Percentiles rank a stretch among this genome's conserved stretches.
Evolutionary conservation across 139 green algal species (phyloP).

Genomic region (Chlamydomonas incerta): DNA sequence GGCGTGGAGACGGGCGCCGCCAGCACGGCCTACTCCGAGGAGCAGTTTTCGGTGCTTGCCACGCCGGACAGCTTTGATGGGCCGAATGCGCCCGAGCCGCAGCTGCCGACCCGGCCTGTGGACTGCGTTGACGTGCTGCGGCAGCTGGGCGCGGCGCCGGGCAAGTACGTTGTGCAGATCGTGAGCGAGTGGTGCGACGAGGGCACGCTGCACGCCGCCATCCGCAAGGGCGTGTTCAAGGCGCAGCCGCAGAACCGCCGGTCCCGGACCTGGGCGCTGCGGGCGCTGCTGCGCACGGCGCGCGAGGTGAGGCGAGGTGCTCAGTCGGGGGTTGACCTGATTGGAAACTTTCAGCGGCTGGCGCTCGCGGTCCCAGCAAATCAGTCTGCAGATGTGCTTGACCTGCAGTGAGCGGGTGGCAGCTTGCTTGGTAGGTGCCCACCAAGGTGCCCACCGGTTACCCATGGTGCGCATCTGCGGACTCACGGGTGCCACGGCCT

Average conservation of each 20-base stretch:
- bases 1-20: too few relatives aligned
- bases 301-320: background rate
- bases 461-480: too few relatives aligned
- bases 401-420: too few relatives aligned
- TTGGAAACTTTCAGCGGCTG: too few relatives aligned
- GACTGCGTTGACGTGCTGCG: background rate
- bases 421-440: too few relatives aligned
- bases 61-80: slow-evolving; percentile 16
- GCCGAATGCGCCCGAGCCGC: background rate
- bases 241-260: background rate
- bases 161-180: slow-evolving; percentile 37
- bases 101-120: background rate
- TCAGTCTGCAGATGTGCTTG: too few relatives aligned
- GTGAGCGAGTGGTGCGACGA: slow-evolving; percentile 39
- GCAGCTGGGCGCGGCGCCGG: slow-evolving; percentile 21
- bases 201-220: slow-evolving; percentile 26
- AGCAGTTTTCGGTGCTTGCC: background rate
- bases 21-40: background rate
- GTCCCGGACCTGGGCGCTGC: background rate
- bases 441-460: too few relatives aligned
- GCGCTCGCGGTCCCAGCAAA: too few relatives aligned
- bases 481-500: too few relatives aligned
- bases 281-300: slow-evolving; percentile 20
- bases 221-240: slow-evolving; percentile 9
- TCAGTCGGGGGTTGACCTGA: too few relatives aligned